These are phyloP conservation scores for Desmodesmus armatus DNA, from an alignment of 139 green algal genomes.

Conservation along the genomic window DNA sequence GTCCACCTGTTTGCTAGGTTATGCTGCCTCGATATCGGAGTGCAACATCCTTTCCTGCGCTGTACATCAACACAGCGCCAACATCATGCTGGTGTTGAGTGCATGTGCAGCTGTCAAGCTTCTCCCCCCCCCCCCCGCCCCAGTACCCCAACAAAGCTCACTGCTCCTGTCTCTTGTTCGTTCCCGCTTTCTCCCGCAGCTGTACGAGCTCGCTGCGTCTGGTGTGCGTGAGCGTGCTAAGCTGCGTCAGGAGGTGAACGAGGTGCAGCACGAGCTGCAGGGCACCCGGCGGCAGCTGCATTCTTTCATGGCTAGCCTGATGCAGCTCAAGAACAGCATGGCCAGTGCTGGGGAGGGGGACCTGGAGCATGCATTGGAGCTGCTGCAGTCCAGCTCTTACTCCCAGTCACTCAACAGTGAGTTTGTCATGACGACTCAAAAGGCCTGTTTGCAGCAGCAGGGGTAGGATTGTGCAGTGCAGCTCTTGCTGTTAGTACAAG, in stretches of 20 bases:
- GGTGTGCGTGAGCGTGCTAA: slow-evolving; percentile 25
- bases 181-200: background rate
- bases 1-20: no score
- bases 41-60: no score
- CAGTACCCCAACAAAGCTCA: background rate
- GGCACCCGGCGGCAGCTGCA: slow-evolving; percentile 42
- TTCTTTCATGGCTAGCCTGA: slow-evolving; percentile 34
- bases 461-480: background rate
- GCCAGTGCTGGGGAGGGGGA: slow-evolving; percentile 29
- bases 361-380: slow-evolving; percentile 39
- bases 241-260: slow-evolving; percentile 31
- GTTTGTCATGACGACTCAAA: no score
- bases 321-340: slow-evolving; percentile 45
- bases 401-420: slow-evolving; percentile 14
- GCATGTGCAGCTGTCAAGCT: no score
- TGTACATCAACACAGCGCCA: no score
- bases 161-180: background rate
- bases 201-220: slow-evolving; percentile 38
- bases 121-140: no score
- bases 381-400: slow-evolving; percentile 36
- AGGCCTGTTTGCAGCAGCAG: background rate
- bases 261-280: slow-evolving; percentile 38
- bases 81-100: no score
- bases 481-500: background rate
- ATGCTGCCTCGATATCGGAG: no score